Conservation (phyloP, 306 rosid species). For the Quillaja saponaria region DNA sequence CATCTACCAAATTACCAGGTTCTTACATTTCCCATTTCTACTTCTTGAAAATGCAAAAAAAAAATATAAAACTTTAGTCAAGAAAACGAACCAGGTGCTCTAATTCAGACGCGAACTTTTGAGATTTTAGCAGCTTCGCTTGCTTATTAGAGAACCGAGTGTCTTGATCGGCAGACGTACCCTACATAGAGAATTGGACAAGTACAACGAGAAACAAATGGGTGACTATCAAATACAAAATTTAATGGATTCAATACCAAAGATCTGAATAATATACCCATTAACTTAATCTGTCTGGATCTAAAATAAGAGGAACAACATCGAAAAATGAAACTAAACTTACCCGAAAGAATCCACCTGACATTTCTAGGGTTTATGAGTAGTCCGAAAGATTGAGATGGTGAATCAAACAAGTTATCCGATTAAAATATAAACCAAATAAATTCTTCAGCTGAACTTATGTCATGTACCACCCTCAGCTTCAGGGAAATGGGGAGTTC, state of each 20-base stretch:
- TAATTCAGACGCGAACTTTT: constrained; percentile 91
- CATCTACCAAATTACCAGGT: background rate
- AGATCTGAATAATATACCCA: constrained; percentile 31
- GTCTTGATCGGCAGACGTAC: constrained; percentile 97
- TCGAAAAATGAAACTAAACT: constrained; percentile 18
- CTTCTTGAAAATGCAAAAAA: background rate
- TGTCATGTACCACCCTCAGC: too few species aligned
- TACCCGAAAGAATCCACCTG: constrained; percentile 97
- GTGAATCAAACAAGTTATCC: constrained; percentile 18
- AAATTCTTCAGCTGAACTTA: too few species aligned
- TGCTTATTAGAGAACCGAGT: constrained; percentile 97
- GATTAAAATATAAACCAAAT: background rate
- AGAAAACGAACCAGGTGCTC: constrained; percentile 77
- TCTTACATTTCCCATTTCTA: constrained; percentile 11
- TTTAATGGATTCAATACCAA: background rate
- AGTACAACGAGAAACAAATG: too few species aligned
- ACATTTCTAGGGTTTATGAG: constrained; percentile 54
- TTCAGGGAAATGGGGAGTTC: too few species aligned
- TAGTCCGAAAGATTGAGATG: constrained; percentile 32
- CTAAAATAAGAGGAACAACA: background rate
- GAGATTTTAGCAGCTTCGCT: constrained; percentile 89
- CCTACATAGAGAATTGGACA: constrained; percentile 50
- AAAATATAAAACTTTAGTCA: too few species aligned
- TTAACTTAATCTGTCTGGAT: constrained; percentile 22
- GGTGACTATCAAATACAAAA: too few species aligned